Evolutionary conservation across 495 filamentous ascomycete genomes (phyloP), one percentile per base, ranked within the genome.

Genomic region (Hypoxylon subgilvum): DNA sequence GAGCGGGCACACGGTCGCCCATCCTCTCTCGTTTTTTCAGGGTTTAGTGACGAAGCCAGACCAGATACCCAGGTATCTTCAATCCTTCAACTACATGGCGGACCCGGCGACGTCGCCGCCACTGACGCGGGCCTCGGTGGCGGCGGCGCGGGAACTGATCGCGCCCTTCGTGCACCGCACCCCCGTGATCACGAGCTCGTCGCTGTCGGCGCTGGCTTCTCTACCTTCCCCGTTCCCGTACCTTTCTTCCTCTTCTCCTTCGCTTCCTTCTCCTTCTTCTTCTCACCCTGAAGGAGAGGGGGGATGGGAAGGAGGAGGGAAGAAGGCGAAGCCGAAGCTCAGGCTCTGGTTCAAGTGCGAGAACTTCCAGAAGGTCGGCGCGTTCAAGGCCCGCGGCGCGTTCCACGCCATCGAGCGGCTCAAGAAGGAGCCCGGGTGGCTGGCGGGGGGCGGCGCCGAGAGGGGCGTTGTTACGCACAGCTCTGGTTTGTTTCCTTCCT

Each of bases 281-380:
- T 10, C 27, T 10, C 27, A 10, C 27, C 27, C 27, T 30, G 27
- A 10, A 30, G 27, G 27, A 30, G 27, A 10, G 10, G 27, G 27
- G 83, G 86, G 0, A 53, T 74, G 2, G 75, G 79, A 3, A 74
- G 79, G 1, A 74, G 88, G 0, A 54, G 65, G n/a, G 81, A 78
- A 64, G 7, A 82, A 88, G 1, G 84, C 85, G 8, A 72, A 64
- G 7, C 90, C 91, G 0, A 82, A 74, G 21, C 79, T 96, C 28
- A 80, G 83, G 5, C 80, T 98, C 57, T 92, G 88, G 74, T 96
- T 98, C 82, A 98, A 98, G 76, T 96, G 91, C 74, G 93, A 98
- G 78, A 96, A 97, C 74, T 80, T 86, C 28, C 93, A 97, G 75
- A 86, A 84, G 38, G 86, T 94, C 45, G 94, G 93, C 48, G 93